A percentile compares a stretch with the other conserved stretches of the same genome.
phyloP scores from a whole-genome alignment of 2,329 filamentous ascomycete genomes.

The Leptographium lundbergii region DNA sequence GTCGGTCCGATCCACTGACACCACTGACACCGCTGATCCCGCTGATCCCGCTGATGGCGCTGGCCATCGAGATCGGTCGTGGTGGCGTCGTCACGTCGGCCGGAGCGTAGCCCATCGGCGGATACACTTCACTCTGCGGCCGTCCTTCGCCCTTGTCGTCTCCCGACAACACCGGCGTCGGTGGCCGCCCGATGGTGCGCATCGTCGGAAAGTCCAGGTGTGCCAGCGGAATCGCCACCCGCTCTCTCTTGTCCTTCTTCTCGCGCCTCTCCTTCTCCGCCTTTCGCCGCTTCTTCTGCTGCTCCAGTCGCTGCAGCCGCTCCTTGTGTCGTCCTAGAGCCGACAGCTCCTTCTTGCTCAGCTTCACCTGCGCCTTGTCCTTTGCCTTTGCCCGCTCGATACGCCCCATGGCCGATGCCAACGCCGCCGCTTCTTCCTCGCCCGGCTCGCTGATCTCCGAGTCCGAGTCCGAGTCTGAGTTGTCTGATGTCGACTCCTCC shows the following conservation, averaged over 20 bases:
- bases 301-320: slow-evolving; percentile 38
- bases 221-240: slow-evolving; percentile 40
- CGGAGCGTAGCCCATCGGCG: slow-evolving; percentile 39
- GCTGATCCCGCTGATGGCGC: not conserved
- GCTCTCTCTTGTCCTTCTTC: slow-evolving; percentile 25
- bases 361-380: slow-evolving; percentile 66
- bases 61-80: not conserved
- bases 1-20: slow-evolving; percentile 12
- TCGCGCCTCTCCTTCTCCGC: slow-evolving; percentile 27
- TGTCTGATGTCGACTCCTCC: slow-evolving; percentile 25
- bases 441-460: slow-evolving; percentile 27
- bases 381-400: slow-evolving; percentile 66
- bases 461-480: slow-evolving; percentile 32
- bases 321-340: slow-evolving; percentile 60
- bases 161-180: slow-evolving; percentile 15
- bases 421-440: slow-evolving; percentile 52
- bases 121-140: slow-evolving; percentile 18
- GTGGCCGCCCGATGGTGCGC: slow-evolving; percentile 18
- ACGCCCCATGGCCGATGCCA: slow-evolving; percentile 66
- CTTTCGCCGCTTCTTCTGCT: slow-evolving; percentile 12
- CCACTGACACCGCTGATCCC: too few species aligned
- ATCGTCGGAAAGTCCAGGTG: slow-evolving; percentile 29
- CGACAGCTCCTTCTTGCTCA: slow-evolving; percentile 68
- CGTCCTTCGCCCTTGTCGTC: slow-evolving; percentile 16
- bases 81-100: slow-evolving; percentile 19